These are phyloP conservation scores for Fusarium equiseti DNA, from an alignment of 2,329 filamentous ascomycete species.

Conservation along the genomic window DNA sequence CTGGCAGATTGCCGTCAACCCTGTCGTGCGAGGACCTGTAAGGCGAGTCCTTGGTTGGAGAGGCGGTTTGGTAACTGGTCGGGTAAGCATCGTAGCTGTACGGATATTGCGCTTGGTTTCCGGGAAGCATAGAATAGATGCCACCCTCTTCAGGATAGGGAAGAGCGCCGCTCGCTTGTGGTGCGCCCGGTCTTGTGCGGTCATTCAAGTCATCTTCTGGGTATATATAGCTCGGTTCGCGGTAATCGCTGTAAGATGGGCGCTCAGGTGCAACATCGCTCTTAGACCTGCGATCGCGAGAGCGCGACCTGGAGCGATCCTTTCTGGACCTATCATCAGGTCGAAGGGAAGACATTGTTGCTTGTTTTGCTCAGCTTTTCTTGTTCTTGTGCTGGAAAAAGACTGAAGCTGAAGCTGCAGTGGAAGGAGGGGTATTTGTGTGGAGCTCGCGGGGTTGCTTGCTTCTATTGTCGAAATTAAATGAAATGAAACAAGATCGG, in stretches of 20 bases:
- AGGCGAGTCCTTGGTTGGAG: constrained; percentile 52
- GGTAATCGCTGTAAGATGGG: constrained; percentile 54
- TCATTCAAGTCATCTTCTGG: constrained; percentile 59
- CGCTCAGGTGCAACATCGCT: constrained; percentile 50
- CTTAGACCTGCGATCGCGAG: constrained; percentile 53
- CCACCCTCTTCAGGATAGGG: constrained; percentile 57
- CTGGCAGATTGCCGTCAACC: constrained; percentile 49
- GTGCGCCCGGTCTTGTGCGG: constrained; percentile 50
- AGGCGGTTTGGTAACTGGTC: constrained; percentile 52
- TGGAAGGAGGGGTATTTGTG: constrained; percentile 32
- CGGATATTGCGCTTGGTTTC: constrained; percentile 50
- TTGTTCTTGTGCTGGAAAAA: constrained; percentile 4
- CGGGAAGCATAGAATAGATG: constrained; percentile 55
- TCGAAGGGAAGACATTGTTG: constrained; percentile 66
- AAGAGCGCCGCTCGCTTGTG: constrained; percentile 50
- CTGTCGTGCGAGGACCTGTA: constrained; percentile 54
- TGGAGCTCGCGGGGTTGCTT: constrained; percentile 16
- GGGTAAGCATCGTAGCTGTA: constrained; percentile 56
- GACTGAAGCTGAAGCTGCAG: constrained; percentile 19
- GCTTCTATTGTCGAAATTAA: neutral
- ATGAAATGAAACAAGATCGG: neutral
- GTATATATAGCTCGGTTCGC: constrained; percentile 58
- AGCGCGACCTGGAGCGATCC: constrained; percentile 62
- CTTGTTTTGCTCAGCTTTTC: neutral
- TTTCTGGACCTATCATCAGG: constrained; percentile 60